Conservation (phyloP, 352 stramenopile species). For the Globisporangium mamillatum region DNA sequence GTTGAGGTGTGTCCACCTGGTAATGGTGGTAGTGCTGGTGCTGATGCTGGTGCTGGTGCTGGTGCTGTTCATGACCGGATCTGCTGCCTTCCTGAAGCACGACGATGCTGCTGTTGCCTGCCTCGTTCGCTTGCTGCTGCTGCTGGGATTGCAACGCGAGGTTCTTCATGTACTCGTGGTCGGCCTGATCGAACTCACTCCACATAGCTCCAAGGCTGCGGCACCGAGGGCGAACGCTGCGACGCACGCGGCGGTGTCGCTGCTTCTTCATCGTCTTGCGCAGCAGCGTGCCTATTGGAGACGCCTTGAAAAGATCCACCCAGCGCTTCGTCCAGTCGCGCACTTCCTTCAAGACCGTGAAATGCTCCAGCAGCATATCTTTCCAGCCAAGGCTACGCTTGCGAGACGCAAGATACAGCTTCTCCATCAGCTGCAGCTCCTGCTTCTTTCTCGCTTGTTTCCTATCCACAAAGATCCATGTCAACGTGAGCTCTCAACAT, state of each 20-base stretch:
- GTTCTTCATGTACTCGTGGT: conserved; percentile 44
- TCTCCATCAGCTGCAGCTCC: conserved; percentile 44
- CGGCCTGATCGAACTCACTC: conserved; percentile 43
- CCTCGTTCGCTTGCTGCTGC: background rate
- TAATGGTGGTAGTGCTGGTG: background rate
- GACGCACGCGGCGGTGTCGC: conserved; percentile 13
- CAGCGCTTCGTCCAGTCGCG: conserved; percentile 28
- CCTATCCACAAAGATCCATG: conserved; percentile 1
- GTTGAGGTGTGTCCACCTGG: conserved; percentile 7
- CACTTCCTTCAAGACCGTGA: conserved; percentile 38
- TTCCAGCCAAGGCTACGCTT: conserved; percentile 37
- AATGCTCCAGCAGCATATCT: conserved; percentile 32
- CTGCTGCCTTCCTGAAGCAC: background rate
- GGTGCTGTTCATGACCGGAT: background rate
- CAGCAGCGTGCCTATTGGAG: conserved; percentile 9
- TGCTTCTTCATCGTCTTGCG: conserved; percentile 16
- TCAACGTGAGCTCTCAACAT: background rate
- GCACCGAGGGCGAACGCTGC: conserved; percentile 4
- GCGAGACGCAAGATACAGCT: conserved; percentile 40
- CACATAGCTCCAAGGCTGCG: conserved; percentile 17
- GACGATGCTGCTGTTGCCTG: background rate
- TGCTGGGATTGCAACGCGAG: conserved; percentile 17
- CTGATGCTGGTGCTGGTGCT: background rate
- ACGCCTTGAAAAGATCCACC: conserved; percentile 25
- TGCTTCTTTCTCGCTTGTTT: conserved; percentile 32